These are phyloP conservation scores for Brachypodium distachyon DNA, from an alignment of 202 grass and related monocot species.

Conservation along the genomic window DNA sequence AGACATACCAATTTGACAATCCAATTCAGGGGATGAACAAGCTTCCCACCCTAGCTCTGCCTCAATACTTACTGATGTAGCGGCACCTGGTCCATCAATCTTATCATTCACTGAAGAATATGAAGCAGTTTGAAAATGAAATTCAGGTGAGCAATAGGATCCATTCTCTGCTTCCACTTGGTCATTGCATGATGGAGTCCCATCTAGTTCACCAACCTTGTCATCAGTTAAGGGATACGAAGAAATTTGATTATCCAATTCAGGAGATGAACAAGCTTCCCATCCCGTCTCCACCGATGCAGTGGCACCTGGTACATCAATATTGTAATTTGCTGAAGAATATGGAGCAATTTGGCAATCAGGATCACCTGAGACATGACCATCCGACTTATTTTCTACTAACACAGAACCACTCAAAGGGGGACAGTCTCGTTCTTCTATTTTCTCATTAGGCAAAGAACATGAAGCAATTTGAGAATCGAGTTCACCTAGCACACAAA, in stretches of 20 bases:
- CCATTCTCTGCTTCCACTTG: neutral
- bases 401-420: constrained; percentile 26
- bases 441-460: constrained; percentile 12
- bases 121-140: constrained; percentile 5
- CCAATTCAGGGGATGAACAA: neutral
- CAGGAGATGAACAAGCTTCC: constrained; percentile 15
- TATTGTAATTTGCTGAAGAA: constrained; percentile 15
- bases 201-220: constrained; percentile 13
- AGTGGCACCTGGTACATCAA: neutral
- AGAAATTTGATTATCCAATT: constrained; percentile 14
- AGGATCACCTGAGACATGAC: constrained; percentile 4
- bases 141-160: neutral
- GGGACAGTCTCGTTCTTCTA: constrained; percentile 1
- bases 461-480: constrained; percentile 10
- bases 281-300: constrained; percentile 11
- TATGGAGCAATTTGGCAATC: constrained; percentile 9
- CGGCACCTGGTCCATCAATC: constrained; percentile 5
- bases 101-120: constrained; percentile 14
- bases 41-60: constrained; percentile 25
- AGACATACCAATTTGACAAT: constrained; percentile 2
- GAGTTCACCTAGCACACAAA: constrained; percentile 13
- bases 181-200: neutral
- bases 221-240: constrained; percentile 15
- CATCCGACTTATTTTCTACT: constrained; percentile 18
- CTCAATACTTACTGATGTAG: neutral